phyloP scores from a whole-genome alignment of 768 basidiomycete genomes.

The Pleurotus platypus region DNA sequence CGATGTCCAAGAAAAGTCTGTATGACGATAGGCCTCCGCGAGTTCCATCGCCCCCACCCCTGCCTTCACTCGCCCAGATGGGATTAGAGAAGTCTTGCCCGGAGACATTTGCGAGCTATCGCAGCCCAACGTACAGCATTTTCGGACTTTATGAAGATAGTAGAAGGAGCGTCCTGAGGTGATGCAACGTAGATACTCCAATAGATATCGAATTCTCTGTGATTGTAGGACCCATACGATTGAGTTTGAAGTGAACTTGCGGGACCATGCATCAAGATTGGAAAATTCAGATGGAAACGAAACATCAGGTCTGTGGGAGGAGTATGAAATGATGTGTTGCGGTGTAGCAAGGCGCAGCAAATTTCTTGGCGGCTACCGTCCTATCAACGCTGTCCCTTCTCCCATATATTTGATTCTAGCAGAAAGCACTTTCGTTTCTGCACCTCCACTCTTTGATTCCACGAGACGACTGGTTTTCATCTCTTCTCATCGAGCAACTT shows the following conservation, averaged over 20 bases:
- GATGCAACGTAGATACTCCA: background rate
- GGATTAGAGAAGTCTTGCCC: conserved; percentile 61
- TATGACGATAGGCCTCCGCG: conserved; percentile 63
- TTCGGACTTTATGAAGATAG: conserved; percentile 68
- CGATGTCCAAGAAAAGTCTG: conserved; percentile 17
- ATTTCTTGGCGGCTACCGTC: background rate
- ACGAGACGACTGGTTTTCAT: conserved; percentile 7
- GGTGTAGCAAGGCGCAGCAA: background rate
- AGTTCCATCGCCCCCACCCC: conserved; percentile 74
- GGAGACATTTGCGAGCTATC: conserved; percentile 61
- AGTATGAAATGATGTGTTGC: background rate
- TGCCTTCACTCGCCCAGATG: conserved; percentile 78
- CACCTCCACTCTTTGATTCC: background rate
- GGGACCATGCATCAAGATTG: too few relatives aligned
- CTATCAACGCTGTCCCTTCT: background rate
- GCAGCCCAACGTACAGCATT: conserved; percentile 81
- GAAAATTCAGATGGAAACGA: background rate
- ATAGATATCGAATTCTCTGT: background rate
- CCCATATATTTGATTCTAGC: background rate
- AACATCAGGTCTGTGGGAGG: background rate
- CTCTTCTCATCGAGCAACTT: background rate
- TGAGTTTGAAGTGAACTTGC: too few relatives aligned
- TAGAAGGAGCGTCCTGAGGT: conserved; percentile 20
- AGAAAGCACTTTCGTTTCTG: background rate
- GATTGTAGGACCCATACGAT: too few relatives aligned